phyloP scores from a whole-genome alignment of 345 rosid species.

The Psidium guajava region DNA sequence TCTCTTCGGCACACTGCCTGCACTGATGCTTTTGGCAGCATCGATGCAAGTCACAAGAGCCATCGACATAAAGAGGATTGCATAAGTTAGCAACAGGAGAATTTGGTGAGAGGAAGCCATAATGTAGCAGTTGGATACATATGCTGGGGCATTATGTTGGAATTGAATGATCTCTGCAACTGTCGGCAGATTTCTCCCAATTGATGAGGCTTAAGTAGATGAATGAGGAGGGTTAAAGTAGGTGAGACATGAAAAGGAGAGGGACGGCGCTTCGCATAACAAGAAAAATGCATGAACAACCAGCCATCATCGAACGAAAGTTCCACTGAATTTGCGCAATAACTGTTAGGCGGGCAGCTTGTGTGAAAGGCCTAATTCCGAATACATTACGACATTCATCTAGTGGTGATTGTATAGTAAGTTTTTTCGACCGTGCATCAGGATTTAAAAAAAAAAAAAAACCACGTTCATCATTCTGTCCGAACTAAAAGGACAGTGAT shows the following conservation, averaged over 20 bases:
- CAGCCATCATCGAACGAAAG: not conserved
- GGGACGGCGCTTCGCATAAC: not conserved
- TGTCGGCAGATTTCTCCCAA: not conserved
- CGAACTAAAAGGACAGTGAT: not conserved
- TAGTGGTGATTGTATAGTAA: not conserved
- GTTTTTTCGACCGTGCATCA: too few species aligned
- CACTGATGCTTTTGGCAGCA: not conserved
- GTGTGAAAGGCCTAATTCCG: not conserved
- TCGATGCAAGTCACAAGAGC: not conserved
- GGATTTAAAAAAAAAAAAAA: too few species aligned
- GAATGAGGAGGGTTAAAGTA: not conserved
- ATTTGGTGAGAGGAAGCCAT: not conserved
- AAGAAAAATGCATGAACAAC: not conserved
- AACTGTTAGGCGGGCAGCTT: not conserved
- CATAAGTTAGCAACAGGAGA: not conserved
- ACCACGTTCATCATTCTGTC: not conserved
- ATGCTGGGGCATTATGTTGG: not conserved
- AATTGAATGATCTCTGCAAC: not conserved
- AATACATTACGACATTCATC: not conserved
- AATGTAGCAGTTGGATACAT: not conserved
- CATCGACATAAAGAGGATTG: not conserved
- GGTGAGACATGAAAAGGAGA: not conserved
- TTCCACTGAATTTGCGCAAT: not conserved
- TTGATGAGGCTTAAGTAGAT: not conserved
- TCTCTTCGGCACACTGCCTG: not conserved